phyloP scores from a whole-genome alignment of 495 filamentous ascomycete species.

The Penicillium ucsense region DNA sequence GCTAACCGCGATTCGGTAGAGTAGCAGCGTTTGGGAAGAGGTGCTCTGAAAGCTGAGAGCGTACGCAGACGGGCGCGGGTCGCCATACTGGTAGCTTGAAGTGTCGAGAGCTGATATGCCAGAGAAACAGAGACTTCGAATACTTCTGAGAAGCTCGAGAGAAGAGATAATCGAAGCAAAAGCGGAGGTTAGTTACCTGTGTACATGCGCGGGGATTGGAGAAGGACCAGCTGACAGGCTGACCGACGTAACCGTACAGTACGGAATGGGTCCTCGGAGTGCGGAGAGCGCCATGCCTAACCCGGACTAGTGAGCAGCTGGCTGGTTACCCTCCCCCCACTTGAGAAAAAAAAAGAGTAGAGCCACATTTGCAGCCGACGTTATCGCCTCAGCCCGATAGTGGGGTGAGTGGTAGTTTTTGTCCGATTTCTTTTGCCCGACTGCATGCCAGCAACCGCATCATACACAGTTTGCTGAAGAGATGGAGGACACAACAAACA shows the following conservation, averaged over 20 bases:
- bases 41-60: constrained; percentile 25
- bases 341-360: constrained; percentile 8
- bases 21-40: constrained; percentile 22
- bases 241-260: too few relatives aligned
- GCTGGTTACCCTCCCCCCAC: constrained; percentile 1
- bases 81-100: constrained; percentile 10
- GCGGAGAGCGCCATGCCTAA: constrained; percentile 17
- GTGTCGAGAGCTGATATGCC: too few relatives aligned
- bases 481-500: constrained; percentile 6
- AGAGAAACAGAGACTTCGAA: not conserved
- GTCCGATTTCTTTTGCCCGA: too few relatives aligned
- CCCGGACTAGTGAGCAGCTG: constrained; percentile 8
- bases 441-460: too few relatives aligned
- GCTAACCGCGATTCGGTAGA: constrained; percentile 40
- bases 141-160: too few relatives aligned
- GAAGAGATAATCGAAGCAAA: not conserved
- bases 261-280: not conserved
- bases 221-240: too few relatives aligned
- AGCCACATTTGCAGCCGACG: not conserved
- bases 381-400: not conserved
- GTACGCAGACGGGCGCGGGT: constrained; percentile 14
- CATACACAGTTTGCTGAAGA: too few relatives aligned
- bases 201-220: too few relatives aligned
- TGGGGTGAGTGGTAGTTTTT: not conserved
- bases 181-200: not conserved